Evolutionary conservation across 1,284 basidiomycete species (phyloP).

Genomic region (Gymnopus androsaceus): DNA sequence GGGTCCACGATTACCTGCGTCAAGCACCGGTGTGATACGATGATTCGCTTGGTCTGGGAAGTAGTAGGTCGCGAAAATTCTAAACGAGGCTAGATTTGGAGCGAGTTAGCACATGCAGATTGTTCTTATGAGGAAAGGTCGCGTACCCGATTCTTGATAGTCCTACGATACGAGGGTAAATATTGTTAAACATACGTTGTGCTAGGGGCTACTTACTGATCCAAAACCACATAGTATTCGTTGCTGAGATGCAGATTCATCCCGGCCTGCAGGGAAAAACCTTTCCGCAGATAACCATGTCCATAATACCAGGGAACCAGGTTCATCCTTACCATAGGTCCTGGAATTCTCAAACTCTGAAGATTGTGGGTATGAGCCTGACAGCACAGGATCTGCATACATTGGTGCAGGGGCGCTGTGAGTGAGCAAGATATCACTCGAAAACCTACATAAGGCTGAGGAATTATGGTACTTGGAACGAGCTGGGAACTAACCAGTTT

Average conservation of each 20-base stretch:
- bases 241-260: conserved; percentile 34
- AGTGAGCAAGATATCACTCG: conserved; percentile 57
- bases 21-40: conserved; percentile 34
- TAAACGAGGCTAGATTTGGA: conserved; percentile 60
- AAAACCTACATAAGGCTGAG: conserved; percentile 54
- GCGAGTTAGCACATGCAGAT: conserved; percentile 6
- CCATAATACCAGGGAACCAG: conserved; percentile 63
- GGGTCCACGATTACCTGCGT: conserved; percentile 50
- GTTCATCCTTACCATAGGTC: conserved; percentile 33
- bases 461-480: background rate
- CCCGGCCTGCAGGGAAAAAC: conserved; percentile 55
- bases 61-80: conserved; percentile 51
- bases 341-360: conserved; percentile 30
- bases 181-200: too few species aligned
- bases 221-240: conserved; percentile 56
- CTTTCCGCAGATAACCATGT: conserved; percentile 65
- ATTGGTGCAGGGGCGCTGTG: conserved; percentile 62
- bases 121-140: conserved; percentile 9
- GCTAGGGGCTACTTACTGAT: conserved; percentile 50
- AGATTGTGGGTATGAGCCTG: conserved; percentile 20
- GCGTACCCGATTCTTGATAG: conserved; percentile 68
- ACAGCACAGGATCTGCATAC: conserved; percentile 26
- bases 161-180: conserved; percentile 46
- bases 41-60: conserved; percentile 43
- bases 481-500: conserved; percentile 47